Evolutionary conservation across 176 grass and related monocot genomes (phyloP), one percentile per base, ranked within the genome.

Genomic region (Carex littledalei): DNA sequence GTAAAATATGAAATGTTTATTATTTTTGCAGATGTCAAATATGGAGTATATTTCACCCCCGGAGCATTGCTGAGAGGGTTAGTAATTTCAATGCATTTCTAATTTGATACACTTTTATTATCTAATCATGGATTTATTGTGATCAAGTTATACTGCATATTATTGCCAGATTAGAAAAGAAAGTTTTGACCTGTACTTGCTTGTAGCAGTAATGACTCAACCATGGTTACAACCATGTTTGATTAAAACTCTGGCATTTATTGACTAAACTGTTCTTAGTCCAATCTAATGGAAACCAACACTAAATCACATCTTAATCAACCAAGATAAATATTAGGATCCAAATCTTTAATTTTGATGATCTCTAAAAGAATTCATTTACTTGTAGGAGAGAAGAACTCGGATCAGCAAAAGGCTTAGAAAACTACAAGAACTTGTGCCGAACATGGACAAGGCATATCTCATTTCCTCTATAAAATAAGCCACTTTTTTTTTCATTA

Each of bases 401-500:
- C 86, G 89, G 88, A 99, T 99, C 56, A 94, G 96, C 85, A 94
- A 94, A 88, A 98, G 88, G 90, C 86, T 98, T 18, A 89, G 88
- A 73, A 98, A 91, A 86, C 86, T 98, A 72, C 91, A 95, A 81
- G 96, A 95, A 70, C 86, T 98, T 53, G 91, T 98, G 20, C 96
- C 96, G 12, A 98, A 95, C 81, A 98, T 95, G 96, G 96, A 98
- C 67, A 95, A 95, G 96, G 96, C 89, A 98, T 54, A 32, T 52
- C 29, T 35, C 17, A 63, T 14, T 45, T 32, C 22, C 34, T 82
- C 17, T 32, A 63, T 81, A 83, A 26, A 72, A 75, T 24, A 47
- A 32, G 15, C 13, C 63, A 47, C 60, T 17, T 47, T 53, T 15
- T 9, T 67, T 2, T 34, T 63, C 7, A 16, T 66, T 4, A 32